Evolutionary conservation across 768 basidiomycete species (phyloP).

Genomic region (Tylopilus plumbeoviolaceoides): DNA sequence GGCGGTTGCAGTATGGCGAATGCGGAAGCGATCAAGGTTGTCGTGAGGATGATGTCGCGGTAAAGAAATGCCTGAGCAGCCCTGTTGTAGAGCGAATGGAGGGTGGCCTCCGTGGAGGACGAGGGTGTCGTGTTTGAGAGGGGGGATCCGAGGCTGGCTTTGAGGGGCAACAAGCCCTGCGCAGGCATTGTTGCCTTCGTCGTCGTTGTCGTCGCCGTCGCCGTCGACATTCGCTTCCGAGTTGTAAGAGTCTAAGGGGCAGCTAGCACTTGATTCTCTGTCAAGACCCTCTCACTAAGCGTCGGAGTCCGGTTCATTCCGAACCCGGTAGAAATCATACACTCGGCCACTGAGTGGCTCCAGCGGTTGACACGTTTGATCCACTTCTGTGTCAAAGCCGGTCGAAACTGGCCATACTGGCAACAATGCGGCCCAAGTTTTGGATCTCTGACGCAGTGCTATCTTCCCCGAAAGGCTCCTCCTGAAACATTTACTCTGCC

Average conservation of each 20-base stretch:
- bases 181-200: slow-evolving; percentile 20
- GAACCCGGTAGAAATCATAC: too few species aligned
- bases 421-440: too few species aligned
- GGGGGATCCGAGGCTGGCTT: slow-evolving; percentile 21
- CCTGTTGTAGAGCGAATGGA: slow-evolving; percentile 71
- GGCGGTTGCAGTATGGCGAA: slow-evolving; percentile 56
- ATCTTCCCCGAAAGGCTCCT: too few species aligned
- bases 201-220: slow-evolving; percentile 42
- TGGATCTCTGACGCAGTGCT: too few species aligned
- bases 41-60: slow-evolving; percentile 63
- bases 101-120: slow-evolving; percentile 40
- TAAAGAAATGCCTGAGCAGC: slow-evolving; percentile 78
- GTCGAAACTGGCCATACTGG: too few species aligned
- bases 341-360: too few species aligned
- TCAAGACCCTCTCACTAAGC: too few species aligned
- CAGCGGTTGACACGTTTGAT: too few species aligned
- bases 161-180: slow-evolving; percentile 34
- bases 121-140: slow-evolving; percentile 1
- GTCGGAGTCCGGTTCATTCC: too few species aligned
- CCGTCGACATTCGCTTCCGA: slow-evolving; percentile 43
- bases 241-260: neutral
- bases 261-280: slow-evolving; percentile 21
- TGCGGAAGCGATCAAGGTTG: slow-evolving; percentile 63
- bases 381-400: too few species aligned
- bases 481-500: too few species aligned